Evolutionary conservation across 2,329 filamentous ascomycete genomes (phyloP), one percentile per base, ranked within the genome.

Genomic region (Rhinocladiella mackenziei): DNA sequence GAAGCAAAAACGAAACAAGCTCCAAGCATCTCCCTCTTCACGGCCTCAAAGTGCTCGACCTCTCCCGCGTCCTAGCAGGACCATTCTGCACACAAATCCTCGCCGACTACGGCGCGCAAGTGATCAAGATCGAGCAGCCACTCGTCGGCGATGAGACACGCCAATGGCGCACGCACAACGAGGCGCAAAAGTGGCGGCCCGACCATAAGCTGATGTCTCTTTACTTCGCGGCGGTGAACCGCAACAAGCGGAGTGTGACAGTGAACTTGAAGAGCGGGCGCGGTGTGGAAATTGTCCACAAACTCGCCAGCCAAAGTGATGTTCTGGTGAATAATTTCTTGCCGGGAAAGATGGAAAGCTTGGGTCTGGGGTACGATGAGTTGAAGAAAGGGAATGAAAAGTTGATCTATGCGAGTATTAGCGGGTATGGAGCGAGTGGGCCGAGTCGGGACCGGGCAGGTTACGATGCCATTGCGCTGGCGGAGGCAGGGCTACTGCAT

Each of bases 311-410:
- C 39, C 49, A 58, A 0, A 56, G 61, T 5, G 46, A 53, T 26
- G 36, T 53, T 2, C 17, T 53, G 31, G 45, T 56, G 11, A 34
- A 56, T 18, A 56, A 56, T 32, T 53, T 56, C 33, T 32, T 39
- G 10, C 73, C 73, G 0, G 68, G 70, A 1, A 69, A 67, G 42
- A 63, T 77, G 1, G 69, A 69, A 0, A 55, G 60, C 0, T 62
- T 70, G 15, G 72, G 74, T 0, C 53, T 74, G 3, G 64, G 65
- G 1, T 58, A 64, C 0, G 61, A 65, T 6, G 62, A 65, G 0
- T 56, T 78, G 0, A 51, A 58, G 2, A 51, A 56, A 17, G 36
- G 64, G 2, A 74, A 73, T 20, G 68, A 72, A 0, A 61, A 79
- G 18, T 60, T 30, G 5, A 26, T 26, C 28, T 50, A 68, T 4